Percentiles rank a stretch among this genome's conserved stretches.
Conservation (phyloP, 1,284 basidiomycete species). For the Pholiota adiposa region DNA sequence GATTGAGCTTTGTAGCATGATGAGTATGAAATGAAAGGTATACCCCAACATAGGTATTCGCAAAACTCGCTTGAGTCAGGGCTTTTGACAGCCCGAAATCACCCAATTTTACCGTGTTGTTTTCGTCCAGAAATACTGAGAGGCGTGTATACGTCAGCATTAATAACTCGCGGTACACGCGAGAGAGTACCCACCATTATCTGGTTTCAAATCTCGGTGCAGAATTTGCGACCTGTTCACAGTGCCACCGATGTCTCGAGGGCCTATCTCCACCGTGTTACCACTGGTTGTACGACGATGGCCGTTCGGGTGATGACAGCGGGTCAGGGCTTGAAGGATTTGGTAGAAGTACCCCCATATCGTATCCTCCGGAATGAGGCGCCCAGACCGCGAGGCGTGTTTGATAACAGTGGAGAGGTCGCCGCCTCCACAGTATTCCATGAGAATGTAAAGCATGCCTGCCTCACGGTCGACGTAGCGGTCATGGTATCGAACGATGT, state of each 20-base stretch:
- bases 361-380: slow-evolving; percentile 85
- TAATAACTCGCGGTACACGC: background rate
- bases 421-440: slow-evolving; percentile 97
- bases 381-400: slow-evolving; percentile 67
- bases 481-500: slow-evolving; percentile 95
- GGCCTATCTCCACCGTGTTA: slow-evolving; percentile 1
- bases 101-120: slow-evolving; percentile 86
- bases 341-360: slow-evolving; percentile 97
- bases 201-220: slow-evolving; percentile 95
- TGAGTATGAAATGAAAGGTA: slow-evolving; percentile 31
- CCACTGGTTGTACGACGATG: slow-evolving; percentile 48
- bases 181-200: slow-evolving; percentile 73
- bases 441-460: slow-evolving; percentile 91
- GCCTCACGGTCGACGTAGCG: slow-evolving; percentile 90
- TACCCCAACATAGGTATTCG: slow-evolving; percentile 96
- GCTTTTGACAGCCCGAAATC: slow-evolving; percentile 97
- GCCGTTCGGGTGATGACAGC: slow-evolving; percentile 85
- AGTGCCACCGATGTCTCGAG: slow-evolving; percentile 20
- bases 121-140: slow-evolving; percentile 83
- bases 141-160: background rate
- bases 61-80: slow-evolving; percentile 84
- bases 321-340: slow-evolving; percentile 86
- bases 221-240: slow-evolving; percentile 74
- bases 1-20: background rate
- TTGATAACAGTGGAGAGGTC: slow-evolving; percentile 90